Evolutionary conservation across 176 grass and related monocot genomes (phyloP), one percentile per base, ranked within the genome.

Genomic region (Musa itinerans): DNA sequence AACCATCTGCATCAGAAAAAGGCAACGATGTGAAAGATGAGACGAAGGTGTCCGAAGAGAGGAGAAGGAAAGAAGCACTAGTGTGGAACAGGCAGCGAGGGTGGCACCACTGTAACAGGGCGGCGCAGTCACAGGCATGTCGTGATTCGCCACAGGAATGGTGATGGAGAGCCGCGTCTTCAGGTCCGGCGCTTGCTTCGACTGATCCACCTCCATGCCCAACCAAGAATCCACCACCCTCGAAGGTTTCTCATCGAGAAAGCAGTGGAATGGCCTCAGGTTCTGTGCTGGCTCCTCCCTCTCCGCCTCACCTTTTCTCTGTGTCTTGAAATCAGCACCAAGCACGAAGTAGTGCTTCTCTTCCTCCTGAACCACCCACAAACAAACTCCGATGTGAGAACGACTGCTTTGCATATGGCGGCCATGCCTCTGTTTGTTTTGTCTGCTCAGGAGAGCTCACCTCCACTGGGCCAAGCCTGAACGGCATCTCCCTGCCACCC

Each of bases 221-320:
- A 26, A 52, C 75, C 75, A 77, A 10, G 75, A 52, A 52, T 20
- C 59, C 17, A 52, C 48, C 11, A 12, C 63, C 57, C 34, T 53
- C 13, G 55, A 22, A 9, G 72, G 72, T 62, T 11, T 68, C 78
- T 85, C 78, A 50, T 85, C 50, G 25, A 85, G 80, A 54, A 85
- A 81, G 20, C 83, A 70, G 29, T 85, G 64, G 83, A 81, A 85
- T 70, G 78, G 75, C 57, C 78, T 71, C 12, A 72, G 70, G 29
- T 61, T 80, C 26, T 74, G 71, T 10, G 17, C 5, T 21, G 8
- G 17, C 10, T 26, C 21, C 52, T 73, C 71, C 52, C 13, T 20
- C 57, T 69, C 43, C 67, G 8, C 9, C 25, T 69, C 67, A 69
- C 49, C 67, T 69, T 50, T 10, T 8, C n/a, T 80, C 49, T 84